A percentile compares a stretch with the other conserved stretches of the same genome.
Evolutionary conservation across 2,329 filamentous ascomycete genomes (phyloP).

Genomic region (Cercospora sojina): DNA sequence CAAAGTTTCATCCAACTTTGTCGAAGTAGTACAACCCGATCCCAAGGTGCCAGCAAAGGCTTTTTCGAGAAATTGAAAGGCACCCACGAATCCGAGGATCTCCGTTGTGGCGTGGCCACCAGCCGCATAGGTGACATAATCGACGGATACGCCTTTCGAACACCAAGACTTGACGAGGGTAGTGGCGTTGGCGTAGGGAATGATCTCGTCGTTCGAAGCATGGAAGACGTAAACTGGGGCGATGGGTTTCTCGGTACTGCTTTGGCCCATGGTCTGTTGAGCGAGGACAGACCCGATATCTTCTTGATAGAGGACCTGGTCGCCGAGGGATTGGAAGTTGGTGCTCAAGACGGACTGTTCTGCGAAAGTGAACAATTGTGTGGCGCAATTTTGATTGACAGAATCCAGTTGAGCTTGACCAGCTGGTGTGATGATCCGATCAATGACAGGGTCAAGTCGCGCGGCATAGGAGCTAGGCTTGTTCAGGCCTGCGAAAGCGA

Average conservation of each 20-base stretch:
- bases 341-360: conserved; percentile 23
- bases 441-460: conserved; percentile 23
- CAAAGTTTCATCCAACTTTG: conserved; percentile 22
- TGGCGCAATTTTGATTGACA: conserved; percentile 28
- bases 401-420: conserved; percentile 23
- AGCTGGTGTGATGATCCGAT: conserved; percentile 26
- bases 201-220: conserved; percentile 33
- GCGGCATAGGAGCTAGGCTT: conserved; percentile 31
- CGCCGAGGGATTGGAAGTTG: conserved; percentile 27
- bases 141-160: conserved; percentile 29
- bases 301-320: conserved; percentile 28
- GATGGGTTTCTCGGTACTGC: conserved; percentile 28
- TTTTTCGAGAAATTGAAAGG: conserved; percentile 28
- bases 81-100: conserved; percentile 28
- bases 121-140: conserved; percentile 30
- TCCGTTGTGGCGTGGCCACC: conserved; percentile 34
- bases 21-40: conserved; percentile 27
- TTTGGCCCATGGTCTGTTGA: conserved; percentile 29
- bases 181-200: conserved; percentile 33
- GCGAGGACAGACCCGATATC: conserved; percentile 24
- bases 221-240: conserved; percentile 35
- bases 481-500: conserved; percentile 28
- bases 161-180: conserved; percentile 33
- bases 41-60: conserved; percentile 30
- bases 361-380: conserved; percentile 29